phyloP scores from a whole-genome alignment of 495 filamentous ascomycete species.

The Penicillium canescens region DNA sequence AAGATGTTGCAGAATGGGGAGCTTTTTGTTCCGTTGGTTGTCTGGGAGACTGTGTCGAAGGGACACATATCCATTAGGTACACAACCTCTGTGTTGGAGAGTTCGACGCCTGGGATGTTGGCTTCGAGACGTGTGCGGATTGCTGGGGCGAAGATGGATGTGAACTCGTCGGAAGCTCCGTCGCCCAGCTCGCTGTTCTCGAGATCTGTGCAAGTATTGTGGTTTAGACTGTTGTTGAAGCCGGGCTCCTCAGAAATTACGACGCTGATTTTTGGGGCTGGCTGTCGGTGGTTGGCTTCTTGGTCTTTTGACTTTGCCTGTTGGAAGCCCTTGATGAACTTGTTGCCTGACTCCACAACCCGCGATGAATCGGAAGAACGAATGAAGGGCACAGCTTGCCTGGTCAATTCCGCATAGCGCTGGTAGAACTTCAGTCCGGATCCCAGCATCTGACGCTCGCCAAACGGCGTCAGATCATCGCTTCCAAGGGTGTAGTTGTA shows the following conservation, averaged over 20 bases:
- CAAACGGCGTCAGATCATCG: conserved; percentile 72
- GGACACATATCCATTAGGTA: conserved; percentile 84
- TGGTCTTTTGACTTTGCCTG: conserved; percentile 50
- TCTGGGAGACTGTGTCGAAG: conserved; percentile 68
- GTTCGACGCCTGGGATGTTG: conserved; percentile 59
- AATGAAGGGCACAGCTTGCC: conserved; percentile 62
- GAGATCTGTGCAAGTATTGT: conserved; percentile 67
- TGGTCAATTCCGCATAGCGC: conserved; percentile 62
- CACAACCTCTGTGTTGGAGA: conserved; percentile 59
- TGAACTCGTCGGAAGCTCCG: conserved; percentile 53
- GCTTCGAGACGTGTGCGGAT: conserved; percentile 63
- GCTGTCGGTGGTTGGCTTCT: conserved; percentile 26
- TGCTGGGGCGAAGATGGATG: conserved; percentile 55
- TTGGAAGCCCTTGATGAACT: conserved; percentile 73
- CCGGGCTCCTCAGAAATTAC: conserved; percentile 62
- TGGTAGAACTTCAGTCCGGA: conserved; percentile 73
- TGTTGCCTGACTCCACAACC: conserved; percentile 70
- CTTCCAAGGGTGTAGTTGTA: conserved; percentile 74
- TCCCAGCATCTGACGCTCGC: conserved; percentile 70
- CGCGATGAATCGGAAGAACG: conserved; percentile 69
- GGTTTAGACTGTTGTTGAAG: conserved; percentile 77
- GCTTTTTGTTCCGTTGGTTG: conserved; percentile 28
- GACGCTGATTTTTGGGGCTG: conserved; percentile 57
- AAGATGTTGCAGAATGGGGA: conserved; percentile 77
- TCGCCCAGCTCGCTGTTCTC: conserved; percentile 45